These are phyloP conservation scores for Didymella segeticola DNA, from an alignment of 2,329 filamentous ascomycete species.

Conservation along the genomic window DNA sequence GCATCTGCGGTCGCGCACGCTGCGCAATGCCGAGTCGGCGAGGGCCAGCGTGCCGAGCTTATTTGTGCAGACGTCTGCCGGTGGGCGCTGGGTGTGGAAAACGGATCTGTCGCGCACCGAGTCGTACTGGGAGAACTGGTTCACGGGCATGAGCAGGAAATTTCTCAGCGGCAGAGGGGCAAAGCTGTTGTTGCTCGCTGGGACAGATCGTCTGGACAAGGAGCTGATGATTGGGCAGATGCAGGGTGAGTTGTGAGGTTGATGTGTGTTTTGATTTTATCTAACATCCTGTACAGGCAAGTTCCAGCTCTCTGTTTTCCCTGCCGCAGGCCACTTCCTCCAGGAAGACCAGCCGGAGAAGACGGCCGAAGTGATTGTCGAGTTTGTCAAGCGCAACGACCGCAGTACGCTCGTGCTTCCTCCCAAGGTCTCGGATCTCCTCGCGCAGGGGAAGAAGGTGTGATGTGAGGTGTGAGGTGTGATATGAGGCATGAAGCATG, in stretches of 20 bases:
- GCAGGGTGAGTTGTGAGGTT: conserved; percentile 75
- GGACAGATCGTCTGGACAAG: conserved; percentile 88
- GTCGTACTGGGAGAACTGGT: conserved; percentile 95
- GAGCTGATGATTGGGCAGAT: conserved; percentile 96
- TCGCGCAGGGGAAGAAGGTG: conserved; percentile 59
- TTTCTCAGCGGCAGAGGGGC: conserved; percentile 83
- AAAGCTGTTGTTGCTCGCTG: conserved; percentile 83
- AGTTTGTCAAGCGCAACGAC: conserved; percentile 94
- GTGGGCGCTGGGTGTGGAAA: conserved; percentile 74
- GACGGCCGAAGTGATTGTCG: conserved; percentile 81
- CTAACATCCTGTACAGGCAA: conserved; percentile 68
- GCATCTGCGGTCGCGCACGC: conserved; percentile 87
- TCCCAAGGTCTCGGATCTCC: conserved; percentile 75
- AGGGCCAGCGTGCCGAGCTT: conserved; percentile 85
- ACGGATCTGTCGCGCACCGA: conserved; percentile 85
- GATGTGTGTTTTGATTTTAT: conserved; percentile 4
- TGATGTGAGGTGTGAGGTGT: too few species aligned
- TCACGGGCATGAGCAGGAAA: conserved; percentile 83
- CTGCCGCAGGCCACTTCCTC: conserved; percentile 94
- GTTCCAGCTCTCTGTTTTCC: conserved; percentile 93
- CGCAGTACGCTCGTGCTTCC: conserved; percentile 83
- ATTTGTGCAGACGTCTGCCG: conserved; percentile 57
- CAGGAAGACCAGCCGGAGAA: conserved; percentile 95
- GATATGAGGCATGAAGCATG: too few species aligned
- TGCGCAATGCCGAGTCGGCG: conserved; percentile 84